Conservation (phyloP, 768 basidiomycete genomes). For the Pleurotus sapidus region DNA sequence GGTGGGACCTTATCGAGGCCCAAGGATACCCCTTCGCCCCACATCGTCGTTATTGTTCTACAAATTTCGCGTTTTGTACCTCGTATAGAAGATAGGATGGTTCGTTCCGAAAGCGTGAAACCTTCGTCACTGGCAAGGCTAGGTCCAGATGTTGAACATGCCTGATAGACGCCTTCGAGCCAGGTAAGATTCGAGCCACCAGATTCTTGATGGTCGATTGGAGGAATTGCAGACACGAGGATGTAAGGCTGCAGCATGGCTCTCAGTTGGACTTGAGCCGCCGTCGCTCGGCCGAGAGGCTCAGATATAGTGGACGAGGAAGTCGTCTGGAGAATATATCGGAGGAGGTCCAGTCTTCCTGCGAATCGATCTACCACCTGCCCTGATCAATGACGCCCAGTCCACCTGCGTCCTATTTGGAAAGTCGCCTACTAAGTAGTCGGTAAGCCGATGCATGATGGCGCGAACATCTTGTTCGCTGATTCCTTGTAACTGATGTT, state of each 20-base stretch:
- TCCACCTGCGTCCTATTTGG: conserved; percentile 26
- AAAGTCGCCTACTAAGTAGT: conserved; percentile 8
- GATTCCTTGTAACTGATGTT: conserved; percentile 24
- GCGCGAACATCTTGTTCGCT: conserved; percentile 16
- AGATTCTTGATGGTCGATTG: background rate
- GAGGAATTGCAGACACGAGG: conserved; percentile 9
- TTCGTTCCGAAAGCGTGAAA: conserved; percentile 26
- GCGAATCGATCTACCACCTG: conserved; percentile 28
- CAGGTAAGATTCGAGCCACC: conserved; percentile 17
- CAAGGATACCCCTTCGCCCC: conserved; percentile 36
- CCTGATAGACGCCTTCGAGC: conserved; percentile 29
- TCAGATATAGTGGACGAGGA: background rate
- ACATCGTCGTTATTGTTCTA: conserved; percentile 39
- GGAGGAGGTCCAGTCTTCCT: conserved; percentile 27
- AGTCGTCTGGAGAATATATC: conserved; percentile 16
- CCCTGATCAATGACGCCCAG: conserved; percentile 28
- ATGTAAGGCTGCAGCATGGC: conserved; percentile 32
- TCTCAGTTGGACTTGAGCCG: conserved; percentile 23
- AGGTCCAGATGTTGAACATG: conserved; percentile 31
- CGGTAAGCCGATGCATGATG: conserved; percentile 14
- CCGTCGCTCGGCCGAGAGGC: conserved; percentile 10
- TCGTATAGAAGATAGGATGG: conserved; percentile 25
- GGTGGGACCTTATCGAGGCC: conserved; percentile 17
- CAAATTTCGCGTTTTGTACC: conserved; percentile 44
- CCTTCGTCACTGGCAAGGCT: conserved; percentile 4